Evolutionary conservation across 495 filamentous ascomycete species (phyloP), one percentile per base, ranked within the genome.

Genomic region (Thermochaetoides thermophila): DNA sequence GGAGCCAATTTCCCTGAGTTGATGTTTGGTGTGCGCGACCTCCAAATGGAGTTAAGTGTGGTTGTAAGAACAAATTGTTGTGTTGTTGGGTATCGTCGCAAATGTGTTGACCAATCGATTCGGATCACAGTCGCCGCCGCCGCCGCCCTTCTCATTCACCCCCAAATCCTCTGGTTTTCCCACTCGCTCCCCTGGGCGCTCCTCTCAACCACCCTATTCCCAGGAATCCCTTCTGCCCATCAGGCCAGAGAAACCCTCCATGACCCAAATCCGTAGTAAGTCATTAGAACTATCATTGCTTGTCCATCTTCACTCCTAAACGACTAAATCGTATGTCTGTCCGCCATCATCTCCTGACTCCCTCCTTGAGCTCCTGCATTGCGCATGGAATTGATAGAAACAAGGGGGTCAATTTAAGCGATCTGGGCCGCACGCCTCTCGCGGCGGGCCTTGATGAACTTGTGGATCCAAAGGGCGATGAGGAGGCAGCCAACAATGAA

Each of bases 401-500:
- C 29, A 23, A 21, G 17, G 21, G 26, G 15, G 11, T 31, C n/a
- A 23, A 11, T 35, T 41, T 51, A 48, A 33, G 34, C 25, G 25
- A 21, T 20, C 10, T 32, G 18, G n/a, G n/a, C n/a, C n/a, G n/a
- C n/a, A n/a, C 38, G 32, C 11, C 21, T 36, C 32, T 58, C 60
- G 41, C 43, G 53, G 41, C 58, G 53, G 34, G 52, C 57, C 3
- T 46, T 31, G 6, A 65, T 4, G 43, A 47, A 45, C 50, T 59
- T 66, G 40, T 52, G 50, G 43, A 71, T 56, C 46, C 52, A 57
- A 20, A 74, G 52, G 9, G 34, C 34, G 28, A 64, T 37, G 25
- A 76, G 45, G 34, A 63, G 56, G 35, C 62, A 38, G 28, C 29
- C 60, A 45, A 76, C 66, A 31, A 69, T 40, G 45, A 60, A 67